Evolutionary conservation across 1,284 basidiomycete genomes (phyloP), one percentile per base, ranked within the genome.

Genomic region (Moesziomyces sp.): DNA sequence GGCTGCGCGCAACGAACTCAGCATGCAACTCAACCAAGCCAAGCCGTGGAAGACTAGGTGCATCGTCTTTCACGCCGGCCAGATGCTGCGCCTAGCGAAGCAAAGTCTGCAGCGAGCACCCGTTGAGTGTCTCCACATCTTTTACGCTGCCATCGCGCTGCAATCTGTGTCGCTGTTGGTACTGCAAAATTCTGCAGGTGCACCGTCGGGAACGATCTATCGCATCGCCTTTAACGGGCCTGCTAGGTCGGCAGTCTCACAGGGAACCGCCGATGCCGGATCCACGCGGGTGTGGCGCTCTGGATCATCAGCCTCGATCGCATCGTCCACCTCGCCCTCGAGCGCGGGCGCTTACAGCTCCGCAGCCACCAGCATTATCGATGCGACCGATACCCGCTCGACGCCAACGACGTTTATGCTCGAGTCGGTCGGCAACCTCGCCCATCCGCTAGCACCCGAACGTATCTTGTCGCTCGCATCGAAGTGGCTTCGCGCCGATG

Each of bases 371-470:
- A 48, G 50, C 45, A 24, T 42, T 11, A 50, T 24, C 18, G 46
- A 43, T 1, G 46, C 54, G 6, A 9, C 53, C 44, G 49, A 56
- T 7, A 24, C 19, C 7, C 51, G 52, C 21, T 8, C n/a, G 16
- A 21, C 23, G 9, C 11, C 19, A 3, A 53, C 51, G 8, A 87
- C 93, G 64, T 91, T 90, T 43, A 91, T 93, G 49, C 89, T 94
- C 69, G 92, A 92, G 50, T 57, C 54, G 11, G 61, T 64, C 23
- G 61, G 61, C 46, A 53, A 58, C 43, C 46, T 64, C 11, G 49
- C 55, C 0, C 50, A 57, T 24, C 40, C 55, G 8, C 48, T 53
- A 30, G 61, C 61, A 18, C 40, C 50, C 7, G 50, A 50, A 34
- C 42, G 40, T 1, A 43, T 64, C 40, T 45, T 64, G 3, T 50